Base-by-base conservation (phyloP, 768 basidiomycete species). In the Tylopilus plumbeoviolaceoides region DNA sequence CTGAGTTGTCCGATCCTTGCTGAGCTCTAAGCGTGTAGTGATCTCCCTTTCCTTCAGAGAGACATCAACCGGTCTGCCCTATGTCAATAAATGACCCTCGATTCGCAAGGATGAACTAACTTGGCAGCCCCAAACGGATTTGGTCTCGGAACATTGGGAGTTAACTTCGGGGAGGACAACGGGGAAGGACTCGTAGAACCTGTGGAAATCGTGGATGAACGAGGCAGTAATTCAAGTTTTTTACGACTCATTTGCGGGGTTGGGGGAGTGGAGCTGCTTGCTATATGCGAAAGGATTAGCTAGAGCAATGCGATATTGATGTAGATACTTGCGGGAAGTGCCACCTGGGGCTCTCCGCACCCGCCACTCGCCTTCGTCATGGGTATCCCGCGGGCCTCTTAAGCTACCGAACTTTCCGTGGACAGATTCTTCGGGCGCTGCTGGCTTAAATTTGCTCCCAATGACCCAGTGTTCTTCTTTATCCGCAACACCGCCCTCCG, bases 81-180 rank as follows among this genome's bases (percentile, higher is more conserved):
- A 4, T 27, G 36, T 71, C 15, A 54, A 54, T 57, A 14, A 23
- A 12, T 41, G 41, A 23, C 14, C 49, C 23, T 28, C 20, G 42
- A 45, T 49, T 42, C 25, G 15, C n/a, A 23, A 18, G 38, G 3
- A 60, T 25, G 23, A 18, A 68, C 80, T 45, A 60, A 90, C 89
- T 73, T 86, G 33, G 95, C 95, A 49, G 79, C 77, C 45, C 95
- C 97, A 63, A 98, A 98, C 7, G 95, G 95, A 67, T 79, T 93
- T 54, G 86, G 64, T 33, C 82, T 72, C 33, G 75, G 64, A 6
- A 75, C 68, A 33, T 76, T 71, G 51, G 78, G 70, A 4, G 78
- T 73, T 60, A 89, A 80, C 71, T 87, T 87, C 1, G 89, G 90
- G 8, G 90, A 91, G 1, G 87, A 84, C 41, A 92, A 74, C 3